Evolutionary conservation across 148 eudicot species (phyloP).

Genomic region (Polygonum maritimum): DNA sequence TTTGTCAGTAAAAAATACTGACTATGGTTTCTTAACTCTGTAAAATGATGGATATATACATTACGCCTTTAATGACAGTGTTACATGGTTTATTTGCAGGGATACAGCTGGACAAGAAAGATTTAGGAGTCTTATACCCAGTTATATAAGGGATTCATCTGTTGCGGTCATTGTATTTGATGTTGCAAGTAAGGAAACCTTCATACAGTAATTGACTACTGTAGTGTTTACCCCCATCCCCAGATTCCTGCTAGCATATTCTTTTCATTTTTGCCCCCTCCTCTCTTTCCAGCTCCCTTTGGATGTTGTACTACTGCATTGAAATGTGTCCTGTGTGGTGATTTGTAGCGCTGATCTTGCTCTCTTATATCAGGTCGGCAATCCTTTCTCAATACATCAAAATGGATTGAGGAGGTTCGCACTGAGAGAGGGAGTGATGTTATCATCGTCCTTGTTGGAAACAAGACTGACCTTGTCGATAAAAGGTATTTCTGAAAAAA

Average conservation of each 20-base stretch:
- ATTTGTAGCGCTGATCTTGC: not conserved
- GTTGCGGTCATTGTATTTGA: conserved; percentile 57
- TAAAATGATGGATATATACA: not conserved
- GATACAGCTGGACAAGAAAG: conserved; percentile 65
- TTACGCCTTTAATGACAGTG: not conserved
- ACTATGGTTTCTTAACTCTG: not conserved
- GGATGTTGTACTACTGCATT: not conserved
- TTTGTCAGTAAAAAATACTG: not conserved
- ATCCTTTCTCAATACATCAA: conserved; percentile 46
- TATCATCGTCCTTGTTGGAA: conserved; percentile 52
- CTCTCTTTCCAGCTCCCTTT: not conserved
- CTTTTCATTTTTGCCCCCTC: not conserved
- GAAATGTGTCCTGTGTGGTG: not conserved
- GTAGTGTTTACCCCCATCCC: not conserved
- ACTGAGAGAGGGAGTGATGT: conserved; percentile 64
- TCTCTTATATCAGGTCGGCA: conserved; percentile 31
- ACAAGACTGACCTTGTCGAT: conserved; percentile 65
- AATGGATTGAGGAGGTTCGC: conserved; percentile 65
- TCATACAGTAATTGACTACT: not conserved
- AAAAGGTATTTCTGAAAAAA: conserved; percentile 32
- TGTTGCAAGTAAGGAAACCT: conserved; percentile 44
- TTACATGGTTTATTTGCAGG: conserved; percentile 19
- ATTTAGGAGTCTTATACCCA: conserved; percentile 51
- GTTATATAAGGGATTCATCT: conserved; percentile 51
- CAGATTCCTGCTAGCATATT: not conserved